Base-by-base conservation (phyloP, 2,329 filamentous ascomycete species). In the Thyridium curvatum region DNA sequence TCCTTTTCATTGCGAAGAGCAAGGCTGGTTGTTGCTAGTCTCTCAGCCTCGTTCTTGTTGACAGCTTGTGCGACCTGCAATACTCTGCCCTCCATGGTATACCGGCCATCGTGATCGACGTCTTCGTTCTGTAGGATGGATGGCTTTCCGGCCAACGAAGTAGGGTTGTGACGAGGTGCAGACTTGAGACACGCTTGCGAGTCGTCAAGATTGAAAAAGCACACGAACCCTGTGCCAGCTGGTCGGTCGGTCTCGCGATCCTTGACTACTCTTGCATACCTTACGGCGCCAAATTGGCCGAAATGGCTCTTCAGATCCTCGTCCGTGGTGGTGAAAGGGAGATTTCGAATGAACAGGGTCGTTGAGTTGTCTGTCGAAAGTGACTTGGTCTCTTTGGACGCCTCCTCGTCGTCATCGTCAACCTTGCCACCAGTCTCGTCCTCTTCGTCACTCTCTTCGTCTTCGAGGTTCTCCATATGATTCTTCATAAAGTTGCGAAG, bases 191-290 rank as follows among this genome's bases (percentile, higher is more conserved):
- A 97, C 15, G 71, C 61, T 55, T 82, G 79, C 47, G 83, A 86
- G 54, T 95, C 87, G 15, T 84, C 77, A 30, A 71, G 66, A 36
- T 84, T 82, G 63, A 82, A 83, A 65, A 98, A 98, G 65, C 88
- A 94, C 21, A 97, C 91, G 54, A 98, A 98, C 4, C 84, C 93
- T 26, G 91, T 97, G 18, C 93, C 93, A 35, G 86, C 87, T 2
- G 93, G 87, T 37, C 87, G 82, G 50, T 90, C 89, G 0, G 88
- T 95, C 17, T 80, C 78, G 34, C 74, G 82, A 56, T 98, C 91
- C 56, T 94, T 77, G 30, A 98, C 94, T 9, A 96, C 82, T 47
- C 94, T 78, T 5, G 91, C 93, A 58, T 97, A 98, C 30, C 90
- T 79, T 30, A 96, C 70, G n/a, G 74, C 75, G 18, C 93, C 94